phyloP scores from a whole-genome alignment of 306 rosid genomes.

The Fagus sylvatica region DNA sequence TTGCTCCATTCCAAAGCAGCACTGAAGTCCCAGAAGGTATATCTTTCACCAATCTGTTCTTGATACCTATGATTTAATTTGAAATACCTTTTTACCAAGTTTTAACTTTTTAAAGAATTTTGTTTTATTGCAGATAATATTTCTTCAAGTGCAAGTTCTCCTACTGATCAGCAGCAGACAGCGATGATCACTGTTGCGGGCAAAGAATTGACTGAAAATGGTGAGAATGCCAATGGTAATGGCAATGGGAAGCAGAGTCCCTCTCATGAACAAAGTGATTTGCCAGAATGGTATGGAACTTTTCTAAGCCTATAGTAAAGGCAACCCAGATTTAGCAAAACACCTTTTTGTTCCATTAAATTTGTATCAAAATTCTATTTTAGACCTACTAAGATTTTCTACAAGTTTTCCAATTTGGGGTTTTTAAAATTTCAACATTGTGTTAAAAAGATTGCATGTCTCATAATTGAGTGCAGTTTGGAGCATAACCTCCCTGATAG shows the following conservation, averaged over 20 bases:
- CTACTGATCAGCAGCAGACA: conserved; percentile 37
- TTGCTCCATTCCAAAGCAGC: conserved; percentile 49
- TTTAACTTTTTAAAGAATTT: not conserved
- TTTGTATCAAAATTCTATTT: conserved; percentile 29
- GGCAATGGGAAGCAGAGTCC: conserved; percentile 55
- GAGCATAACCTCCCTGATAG: conserved; percentile 97
- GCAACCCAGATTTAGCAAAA: conserved; percentile 26
- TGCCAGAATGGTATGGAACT: conserved; percentile 64
- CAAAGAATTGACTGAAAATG: conserved; percentile 38
- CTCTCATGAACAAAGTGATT: conserved; percentile 48
- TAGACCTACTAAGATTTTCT: conserved; percentile 31
- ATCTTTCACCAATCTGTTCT: not conserved
- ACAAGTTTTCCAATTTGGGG: conserved; percentile 28
- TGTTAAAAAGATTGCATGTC: not conserved
- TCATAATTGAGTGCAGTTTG: conserved; percentile 65
- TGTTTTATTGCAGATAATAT: conserved; percentile 45
- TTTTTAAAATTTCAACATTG: too few species aligned
- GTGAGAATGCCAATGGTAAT: conserved; percentile 33
- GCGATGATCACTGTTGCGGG: conserved; percentile 24
- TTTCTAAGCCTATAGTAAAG: conserved; percentile 25
- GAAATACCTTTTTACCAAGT: not conserved
- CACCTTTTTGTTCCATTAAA: conserved; percentile 10
- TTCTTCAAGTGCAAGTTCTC: conserved; percentile 33
- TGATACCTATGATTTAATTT: not conserved
- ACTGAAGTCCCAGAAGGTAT: conserved; percentile 59